A percentile compares a stretch with the other conserved stretches of the same genome.
Evolutionary conservation across 176 grass and related monocot genomes (phyloP).

Genomic region (Oryza rufipogon): DNA sequence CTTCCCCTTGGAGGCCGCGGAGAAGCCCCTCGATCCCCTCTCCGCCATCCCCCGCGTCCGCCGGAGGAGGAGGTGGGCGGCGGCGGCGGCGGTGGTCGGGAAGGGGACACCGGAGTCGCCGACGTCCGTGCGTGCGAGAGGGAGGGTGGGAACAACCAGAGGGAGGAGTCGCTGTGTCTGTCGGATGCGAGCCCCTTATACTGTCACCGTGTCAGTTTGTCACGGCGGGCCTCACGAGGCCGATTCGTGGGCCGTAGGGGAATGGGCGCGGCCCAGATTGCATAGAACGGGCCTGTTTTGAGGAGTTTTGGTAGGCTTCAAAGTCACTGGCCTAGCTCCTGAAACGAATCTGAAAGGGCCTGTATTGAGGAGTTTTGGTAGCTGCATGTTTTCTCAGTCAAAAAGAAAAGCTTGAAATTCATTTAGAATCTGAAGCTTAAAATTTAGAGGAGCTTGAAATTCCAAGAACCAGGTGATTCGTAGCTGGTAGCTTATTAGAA

Average conservation of each 20-base stretch:
- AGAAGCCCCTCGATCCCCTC: conserved; percentile 17
- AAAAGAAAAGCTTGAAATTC: too few species aligned
- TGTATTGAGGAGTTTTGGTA: too few species aligned
- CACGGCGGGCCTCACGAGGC: background rate
- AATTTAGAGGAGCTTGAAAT: too few species aligned
- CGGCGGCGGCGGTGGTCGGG: background rate
- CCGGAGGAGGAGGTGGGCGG: background rate
- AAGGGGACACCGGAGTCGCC: background rate
- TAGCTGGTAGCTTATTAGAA: too few species aligned
- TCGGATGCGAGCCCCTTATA: background rate
- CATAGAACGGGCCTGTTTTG: too few species aligned
- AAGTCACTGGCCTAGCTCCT: too few species aligned
- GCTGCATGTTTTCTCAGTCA: too few species aligned
- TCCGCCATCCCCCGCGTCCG: background rate
- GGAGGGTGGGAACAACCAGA: background rate
- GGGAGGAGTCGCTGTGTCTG: background rate
- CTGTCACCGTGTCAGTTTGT: background rate
- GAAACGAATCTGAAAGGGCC: too few species aligned
- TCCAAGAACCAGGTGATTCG: too few species aligned
- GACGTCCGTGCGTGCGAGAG: background rate
- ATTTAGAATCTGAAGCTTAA: too few species aligned
- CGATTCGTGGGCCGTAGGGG: background rate
- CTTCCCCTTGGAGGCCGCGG: conserved; percentile 2
- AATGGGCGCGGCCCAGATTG: background rate
- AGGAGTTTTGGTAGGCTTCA: too few species aligned